Percentiles rank a stretch among this genome's conserved stretches.
phyloP scores from a whole-genome alignment of 805 yeast genomes.

The Diddensiella caesifluorescens region DNA sequence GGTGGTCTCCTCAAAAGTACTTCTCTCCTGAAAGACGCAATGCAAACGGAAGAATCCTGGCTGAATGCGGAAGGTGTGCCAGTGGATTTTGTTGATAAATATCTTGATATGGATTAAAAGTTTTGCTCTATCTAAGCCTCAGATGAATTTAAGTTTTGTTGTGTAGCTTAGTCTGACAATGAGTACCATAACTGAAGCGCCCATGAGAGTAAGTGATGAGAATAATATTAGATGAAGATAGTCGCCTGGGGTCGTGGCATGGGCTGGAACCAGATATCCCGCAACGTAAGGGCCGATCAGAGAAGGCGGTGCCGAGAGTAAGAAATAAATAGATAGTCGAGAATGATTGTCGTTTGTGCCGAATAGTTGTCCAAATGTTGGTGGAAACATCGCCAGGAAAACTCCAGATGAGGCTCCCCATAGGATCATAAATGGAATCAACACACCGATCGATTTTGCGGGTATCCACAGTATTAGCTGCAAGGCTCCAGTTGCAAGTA shows the following conservation, averaged over 20 bases:
- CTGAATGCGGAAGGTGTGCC: not conserved
- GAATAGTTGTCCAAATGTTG: conserved; percentile 34
- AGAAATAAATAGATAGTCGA: conserved; percentile 29
- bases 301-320: conserved; percentile 30
- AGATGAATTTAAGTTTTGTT: too few species aligned
- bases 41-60: not conserved
- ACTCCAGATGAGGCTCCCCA: conserved; percentile 36
- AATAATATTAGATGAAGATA: not conserved
- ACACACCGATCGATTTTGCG: conserved; percentile 14
- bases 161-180: not conserved
- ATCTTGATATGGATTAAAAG: not conserved
- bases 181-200: not conserved
- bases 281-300: conserved; percentile 35
- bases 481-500: conserved; percentile 31
- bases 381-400: conserved; percentile 33
- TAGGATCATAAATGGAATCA: conserved; percentile 27
- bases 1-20: not conserved
- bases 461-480: conserved; percentile 23
- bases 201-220: not conserved
- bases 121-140: too few species aligned
- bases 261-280: conserved; percentile 33
- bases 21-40: not conserved
- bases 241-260: conserved; percentile 28
- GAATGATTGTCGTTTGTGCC: conserved; percentile 30
- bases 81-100: not conserved